Evolutionary conservation across 306 rosid genomes (phyloP), one percentile per base, ranked within the genome.

Genomic region (Vigna angularis): DNA sequence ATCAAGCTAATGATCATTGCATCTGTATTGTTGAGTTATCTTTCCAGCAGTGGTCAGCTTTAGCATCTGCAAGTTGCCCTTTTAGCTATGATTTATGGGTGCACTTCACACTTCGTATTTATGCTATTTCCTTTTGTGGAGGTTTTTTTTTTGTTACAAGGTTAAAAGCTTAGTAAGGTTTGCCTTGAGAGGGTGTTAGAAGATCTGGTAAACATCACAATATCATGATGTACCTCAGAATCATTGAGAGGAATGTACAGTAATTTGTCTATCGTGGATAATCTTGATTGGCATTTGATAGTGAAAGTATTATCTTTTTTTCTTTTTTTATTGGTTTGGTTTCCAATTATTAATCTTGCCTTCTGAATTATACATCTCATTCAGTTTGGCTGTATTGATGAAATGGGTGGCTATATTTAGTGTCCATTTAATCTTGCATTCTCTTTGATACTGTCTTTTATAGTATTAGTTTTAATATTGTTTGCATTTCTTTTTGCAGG

Each of bases 401-500:
- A 52, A 15, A 24, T 68, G 82, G 70, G 14, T 78, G 32, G 42
- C 14, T 57, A 47, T 56, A 5, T 48, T 45, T 42, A 73, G 11
- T 57, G 78, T 4, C 6, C n/a, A 53, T 2, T 28, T 18, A 74
- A 40, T 59, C 72, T 26, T 70, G 53, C 26, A 66, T 85, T 75
- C 58, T 47, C 55, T 48, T 40, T 22, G 52, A 72, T 57, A 36
- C 62, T 70, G 36, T 49, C 34, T 40, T 15, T 42, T 57, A 59
- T 32, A 49, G 55, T 53, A 62, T 9, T 28, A 61, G 32, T 63
- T 74, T 32, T 66, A 50, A 69, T 74, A 13, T 44, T 50, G 57
- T 56, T 47, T 62, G 68, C 38, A 17, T 61, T 82, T 79, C 58
- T 47, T 47, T 75, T 24, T 65, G 26, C 82, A 85, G 89, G 86